Base-by-base conservation (phyloP, 2,329 filamentous ascomycete genomes). In the Dryadomyces quercus-mongolicae region DNA sequence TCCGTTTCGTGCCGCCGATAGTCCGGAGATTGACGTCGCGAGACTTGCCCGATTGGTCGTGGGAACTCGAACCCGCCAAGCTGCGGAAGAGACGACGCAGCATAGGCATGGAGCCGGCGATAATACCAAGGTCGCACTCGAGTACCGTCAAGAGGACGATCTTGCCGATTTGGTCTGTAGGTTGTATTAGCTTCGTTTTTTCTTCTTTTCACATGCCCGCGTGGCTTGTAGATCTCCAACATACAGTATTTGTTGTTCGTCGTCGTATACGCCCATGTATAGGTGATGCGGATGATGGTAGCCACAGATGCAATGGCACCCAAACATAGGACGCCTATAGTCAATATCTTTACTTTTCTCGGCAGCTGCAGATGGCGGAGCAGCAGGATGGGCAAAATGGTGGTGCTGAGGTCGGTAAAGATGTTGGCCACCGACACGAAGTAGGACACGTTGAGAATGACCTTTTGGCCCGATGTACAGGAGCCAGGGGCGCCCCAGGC, bases 81-180 rank as follows among this genome's bases (percentile, higher is more conserved):
- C 38, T 49, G 21, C 40, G 45, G 47, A 54, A 51, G 42, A 54
- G 48, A 31, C 8, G 22, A 3, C 53, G 53, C 13, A 55, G 50
- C 54, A 49, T 55, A 5, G 54, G 54, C 18, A 53, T 46, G 51
- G 64, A 68, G 1, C 64, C 68, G 5, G 67, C 68, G 2, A 71
- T 62, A 45, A 71, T 67, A 18, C 67, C 69, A 1, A 66, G 59
- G 55, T 71, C 70, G 57, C 62, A 64, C 55, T 69, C 70, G 54
- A 65, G 58, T 1, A 71, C 66, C 4, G 68, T 69, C 72, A 73
- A 74, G 54, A 75, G 70, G 13, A 72, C 75, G 1, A 79, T 67
- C 59, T 74, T 68, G 31, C 71, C 66, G 13, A 48, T 56, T 42
- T 54, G 13, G 43, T 54, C 57, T 59, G 15, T 5, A 47, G 16